Evolutionary conservation across 179 eudicot genomes (phyloP).

Genomic region (Carnegiea gigantea): DNA sequence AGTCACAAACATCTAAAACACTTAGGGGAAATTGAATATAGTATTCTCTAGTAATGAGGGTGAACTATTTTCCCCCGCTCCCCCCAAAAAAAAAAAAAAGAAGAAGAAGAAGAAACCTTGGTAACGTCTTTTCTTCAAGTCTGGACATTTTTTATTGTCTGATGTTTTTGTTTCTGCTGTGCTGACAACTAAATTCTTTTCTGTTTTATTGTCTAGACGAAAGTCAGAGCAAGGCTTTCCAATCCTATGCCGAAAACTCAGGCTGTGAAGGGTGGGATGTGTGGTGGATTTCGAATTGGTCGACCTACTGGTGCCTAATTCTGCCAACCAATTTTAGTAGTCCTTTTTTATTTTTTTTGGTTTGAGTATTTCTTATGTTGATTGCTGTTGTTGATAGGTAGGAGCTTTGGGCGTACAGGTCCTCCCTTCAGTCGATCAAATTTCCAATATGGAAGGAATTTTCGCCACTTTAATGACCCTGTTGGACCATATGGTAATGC

Average conservation of each 20-base stretch:
- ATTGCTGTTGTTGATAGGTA: constrained; percentile 40
- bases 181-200: neutral
- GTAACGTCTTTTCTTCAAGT: neutral
- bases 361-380: neutral
- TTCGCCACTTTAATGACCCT: constrained; percentile 52
- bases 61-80: neutral
- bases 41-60: neutral
- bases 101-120: neutral
- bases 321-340: constrained; percentile 19
- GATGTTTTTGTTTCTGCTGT: neutral
- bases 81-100: too few relatives aligned
- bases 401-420: constrained; percentile 54
- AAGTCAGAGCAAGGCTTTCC: constrained; percentile 77
- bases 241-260: constrained; percentile 87
- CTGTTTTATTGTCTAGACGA: constrained; percentile 34
- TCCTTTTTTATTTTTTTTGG: neutral
- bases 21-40: neutral
- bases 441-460: constrained; percentile 54
- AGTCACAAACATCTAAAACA: neutral
- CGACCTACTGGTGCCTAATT: constrained; percentile 37
- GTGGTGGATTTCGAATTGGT: constrained; percentile 78
- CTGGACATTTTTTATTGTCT: neutral
- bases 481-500: constrained; percentile 53
- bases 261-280: constrained; percentile 89
- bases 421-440: constrained; percentile 41